Base-by-base conservation (phyloP, 2,329 filamentous ascomycete species). In the Zalaria sp. region DNA sequence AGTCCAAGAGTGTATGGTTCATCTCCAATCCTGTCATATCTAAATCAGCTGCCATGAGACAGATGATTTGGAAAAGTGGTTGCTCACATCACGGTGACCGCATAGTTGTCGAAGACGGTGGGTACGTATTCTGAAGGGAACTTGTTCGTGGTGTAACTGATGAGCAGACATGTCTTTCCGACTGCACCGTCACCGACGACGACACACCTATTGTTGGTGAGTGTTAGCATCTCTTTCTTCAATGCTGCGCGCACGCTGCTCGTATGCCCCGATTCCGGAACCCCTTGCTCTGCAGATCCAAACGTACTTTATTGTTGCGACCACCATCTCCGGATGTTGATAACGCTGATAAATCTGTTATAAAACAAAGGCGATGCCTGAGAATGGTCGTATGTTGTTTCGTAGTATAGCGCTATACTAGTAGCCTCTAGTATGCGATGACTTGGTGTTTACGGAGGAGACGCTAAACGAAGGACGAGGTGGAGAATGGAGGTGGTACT, bases 61-160 rank as follows among this genome's bases (percentile, higher is more conserved):
- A 18, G 18, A 18, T 18, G 18, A 18, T 18, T 18, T 18, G 18
- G 18, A 2, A n/a, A 5, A 26, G 3, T 28, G 18, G 9, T 25
- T 25, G 81, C 87, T 80, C 75, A 95, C 91, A 98, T 98, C 53
- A 98, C 91, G 52, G 91, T 98, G 62, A 98, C 91, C 44, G 91
- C 91, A 75, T 98, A 98, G 69, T 98, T 98, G 67, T 98, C 91
- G 66, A 98, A 98, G 50, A 98, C 91, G 27, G 91, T 98, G 40
- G 91, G 91, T 45, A 98, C 91, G 65, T 98, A 98, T 88, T 98
- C 91, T 57, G 88, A 95, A 31, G 91, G 91, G 65, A 98, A 98
- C 59, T 96, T 96, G 75, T 98, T 98, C 50, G 91, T 98, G 51
- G 91, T 98, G 69, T 98, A 98, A 63, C 86, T 93, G 70, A 98